A percentile compares a stretch with the other conserved stretches of the same genome.
phyloP scores from a whole-genome alignment of 2,329 filamentous ascomycete genomes.

The Scortechinia acanthostroma region DNA sequence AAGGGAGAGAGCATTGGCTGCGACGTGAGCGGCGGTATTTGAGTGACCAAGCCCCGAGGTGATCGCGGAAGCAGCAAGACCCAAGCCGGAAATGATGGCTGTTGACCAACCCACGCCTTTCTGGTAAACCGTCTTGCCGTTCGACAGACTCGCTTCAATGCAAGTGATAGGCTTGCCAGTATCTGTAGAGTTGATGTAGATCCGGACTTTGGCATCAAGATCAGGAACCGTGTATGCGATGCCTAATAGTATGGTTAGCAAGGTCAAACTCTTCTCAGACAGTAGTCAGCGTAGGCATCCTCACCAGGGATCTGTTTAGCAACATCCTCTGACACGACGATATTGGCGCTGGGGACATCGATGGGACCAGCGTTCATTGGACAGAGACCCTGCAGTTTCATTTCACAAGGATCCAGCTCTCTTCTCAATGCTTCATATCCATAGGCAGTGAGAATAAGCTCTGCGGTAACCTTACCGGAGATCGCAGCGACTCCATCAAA shows the following conservation, averaged over 20 bases:
- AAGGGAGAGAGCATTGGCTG: slow-evolving; percentile 66
- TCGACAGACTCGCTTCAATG: slow-evolving; percentile 65
- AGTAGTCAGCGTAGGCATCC: slow-evolving; percentile 43
- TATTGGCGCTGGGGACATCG: slow-evolving; percentile 35
- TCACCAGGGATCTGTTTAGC: slow-evolving; percentile 5
- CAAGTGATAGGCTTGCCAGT: slow-evolving; percentile 48
- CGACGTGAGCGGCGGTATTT: slow-evolving; percentile 72
- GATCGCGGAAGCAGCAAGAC: slow-evolving; percentile 63
- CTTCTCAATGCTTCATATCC: slow-evolving; percentile 49
- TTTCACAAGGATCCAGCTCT: slow-evolving; percentile 53
- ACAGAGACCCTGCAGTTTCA: slow-evolving; percentile 51
- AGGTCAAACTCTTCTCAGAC: too few species aligned
- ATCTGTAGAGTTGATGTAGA: slow-evolving; percentile 48
- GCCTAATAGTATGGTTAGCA: neutral
- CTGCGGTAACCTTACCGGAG: slow-evolving; percentile 57
- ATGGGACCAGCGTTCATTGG: slow-evolving; percentile 65
- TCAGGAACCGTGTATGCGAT: slow-evolving; percentile 68
- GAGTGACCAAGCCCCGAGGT: slow-evolving; percentile 69
- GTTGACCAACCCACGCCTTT: slow-evolving; percentile 65
- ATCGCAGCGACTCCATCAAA: slow-evolving; percentile 59
- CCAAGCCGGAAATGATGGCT: slow-evolving; percentile 63
- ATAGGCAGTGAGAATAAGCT: slow-evolving; percentile 57
- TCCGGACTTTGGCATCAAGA: slow-evolving; percentile 60
- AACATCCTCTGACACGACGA: slow-evolving; percentile 41
- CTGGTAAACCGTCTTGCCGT: slow-evolving; percentile 67